These are phyloP conservation scores for Lathyrus tuberosus DNA, from an alignment of 306 rosid species.

Conservation along the genomic window DNA sequence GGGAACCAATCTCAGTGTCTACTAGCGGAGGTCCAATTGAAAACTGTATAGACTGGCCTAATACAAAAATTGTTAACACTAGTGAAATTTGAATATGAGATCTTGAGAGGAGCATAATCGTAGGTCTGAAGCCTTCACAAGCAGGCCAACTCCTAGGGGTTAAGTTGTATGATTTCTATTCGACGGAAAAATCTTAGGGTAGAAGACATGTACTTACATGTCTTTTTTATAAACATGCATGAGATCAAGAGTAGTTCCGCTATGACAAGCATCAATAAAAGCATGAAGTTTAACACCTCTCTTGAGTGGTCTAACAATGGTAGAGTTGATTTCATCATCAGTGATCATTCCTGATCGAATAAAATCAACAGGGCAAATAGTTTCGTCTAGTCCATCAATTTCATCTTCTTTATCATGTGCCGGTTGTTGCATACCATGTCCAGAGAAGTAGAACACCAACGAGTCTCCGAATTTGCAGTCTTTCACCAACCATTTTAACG, in stretches of 20 bases:
- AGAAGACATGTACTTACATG: constrained; percentile 41
- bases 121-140: too few relatives aligned
- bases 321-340: constrained; percentile 60
- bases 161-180: constrained; percentile 19
- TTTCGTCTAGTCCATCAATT: constrained; percentile 66
- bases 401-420: constrained; percentile 55
- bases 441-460: constrained; percentile 81
- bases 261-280: constrained; percentile 76
- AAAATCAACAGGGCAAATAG: constrained; percentile 71
- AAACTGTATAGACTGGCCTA: too few relatives aligned
- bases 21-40: too few relatives aligned
- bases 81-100: too few relatives aligned
- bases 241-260: constrained; percentile 83
- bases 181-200: background rate
- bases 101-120: too few relatives aligned
- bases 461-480: constrained; percentile 57
- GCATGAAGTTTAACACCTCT: constrained; percentile 53
- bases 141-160: too few relatives aligned
- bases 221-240: constrained; percentile 36
- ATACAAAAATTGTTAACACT: too few relatives aligned
- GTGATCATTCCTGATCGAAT: constrained; percentile 59
- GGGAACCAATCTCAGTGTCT: too few relatives aligned
- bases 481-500: constrained; percentile 72
- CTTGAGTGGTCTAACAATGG: constrained; percentile 59
- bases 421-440: constrained; percentile 69